Conservation (phyloP, 345 rosid genomes). For the Brassica carinata region DNA sequence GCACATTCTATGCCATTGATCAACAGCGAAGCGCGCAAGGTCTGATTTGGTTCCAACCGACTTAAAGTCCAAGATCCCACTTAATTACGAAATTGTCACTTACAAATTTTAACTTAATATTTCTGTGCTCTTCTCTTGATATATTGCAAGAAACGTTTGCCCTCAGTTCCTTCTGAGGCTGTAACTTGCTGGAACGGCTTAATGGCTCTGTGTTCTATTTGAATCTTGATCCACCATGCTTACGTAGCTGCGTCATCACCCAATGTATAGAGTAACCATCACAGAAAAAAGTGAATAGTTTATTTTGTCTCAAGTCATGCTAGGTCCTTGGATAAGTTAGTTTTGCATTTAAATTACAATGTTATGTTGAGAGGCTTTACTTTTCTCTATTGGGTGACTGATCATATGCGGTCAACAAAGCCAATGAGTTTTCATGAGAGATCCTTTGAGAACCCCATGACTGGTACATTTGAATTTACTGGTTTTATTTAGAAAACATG, state of each 20-base stretch:
- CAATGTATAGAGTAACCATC: constrained; percentile 49
- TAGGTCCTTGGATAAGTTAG: constrained; percentile 11
- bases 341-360: not conserved
- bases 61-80: too few relatives aligned
- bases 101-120: too few relatives aligned
- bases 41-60: too few relatives aligned
- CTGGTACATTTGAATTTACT: constrained; percentile 51
- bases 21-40: too few relatives aligned
- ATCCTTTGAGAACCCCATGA: constrained; percentile 71
- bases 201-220: constrained; percentile 73
- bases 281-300: not conserved
- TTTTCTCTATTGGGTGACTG: not conserved
- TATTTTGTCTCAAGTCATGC: constrained; percentile 7
- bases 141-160: constrained; percentile 70
- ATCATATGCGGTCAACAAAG: constrained; percentile 43
- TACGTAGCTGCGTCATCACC: constrained; percentile 48
- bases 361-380: constrained; percentile 48
- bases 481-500: not conserved
- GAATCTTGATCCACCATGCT: constrained; percentile 56
- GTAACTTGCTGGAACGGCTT: constrained; percentile 70
- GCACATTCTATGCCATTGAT: too few relatives aligned
- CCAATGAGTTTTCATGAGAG: constrained; percentile 45
- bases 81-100: too few relatives aligned
- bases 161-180: constrained; percentile 66
- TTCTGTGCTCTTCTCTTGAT: constrained; percentile 11